Percentiles rank a stretch among this genome's conserved stretches.
Evolutionary conservation across 495 filamentous ascomycete genomes (phyloP).

Genomic region (Talaromyces liani): DNA sequence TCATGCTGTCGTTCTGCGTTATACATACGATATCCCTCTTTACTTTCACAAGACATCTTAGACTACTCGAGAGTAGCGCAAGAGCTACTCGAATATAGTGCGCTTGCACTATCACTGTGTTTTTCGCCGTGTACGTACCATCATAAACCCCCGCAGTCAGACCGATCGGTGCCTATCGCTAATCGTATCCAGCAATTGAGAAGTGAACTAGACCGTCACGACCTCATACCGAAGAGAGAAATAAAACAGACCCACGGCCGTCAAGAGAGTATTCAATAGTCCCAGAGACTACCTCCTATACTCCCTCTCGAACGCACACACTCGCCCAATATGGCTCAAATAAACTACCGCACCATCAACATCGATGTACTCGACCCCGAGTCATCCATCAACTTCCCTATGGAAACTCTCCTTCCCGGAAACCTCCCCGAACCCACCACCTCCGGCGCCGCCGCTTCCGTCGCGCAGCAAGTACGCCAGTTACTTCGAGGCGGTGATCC

Average conservation of each 20-base stretch:
- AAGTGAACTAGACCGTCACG: background rate
- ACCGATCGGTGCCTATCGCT: constrained; percentile 5
- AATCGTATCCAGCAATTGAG: background rate
- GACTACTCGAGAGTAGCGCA: background rate
- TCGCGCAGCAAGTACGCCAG: constrained; percentile 75
- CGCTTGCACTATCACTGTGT: background rate
- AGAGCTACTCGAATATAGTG: background rate
- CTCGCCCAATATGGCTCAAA: constrained; percentile 38
- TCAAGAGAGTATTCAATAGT: background rate
- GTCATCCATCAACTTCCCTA: constrained; percentile 77
- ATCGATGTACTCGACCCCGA: constrained; percentile 87
- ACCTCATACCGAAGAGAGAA: background rate
- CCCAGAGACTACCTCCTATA: constrained; percentile 4
- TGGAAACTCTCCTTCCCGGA: constrained; percentile 67
- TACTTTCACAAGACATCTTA: background rate
- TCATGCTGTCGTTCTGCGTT: background rate
- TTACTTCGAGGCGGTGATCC: constrained; percentile 75
- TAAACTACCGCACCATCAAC: constrained; percentile 89
- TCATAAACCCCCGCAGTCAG: background rate
- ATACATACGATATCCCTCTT: background rate
- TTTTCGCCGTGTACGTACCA: background rate
- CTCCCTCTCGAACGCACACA: constrained; percentile 3
- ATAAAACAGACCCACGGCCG: background rate
- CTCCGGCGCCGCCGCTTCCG: constrained; percentile 62
- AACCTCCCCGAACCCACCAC: constrained; percentile 51